Evolutionary conservation across 371 early-diverging fungal species (phyloP), one percentile per base, ranked within the genome.

Genomic region (Blastocladiella emersonii): DNA sequence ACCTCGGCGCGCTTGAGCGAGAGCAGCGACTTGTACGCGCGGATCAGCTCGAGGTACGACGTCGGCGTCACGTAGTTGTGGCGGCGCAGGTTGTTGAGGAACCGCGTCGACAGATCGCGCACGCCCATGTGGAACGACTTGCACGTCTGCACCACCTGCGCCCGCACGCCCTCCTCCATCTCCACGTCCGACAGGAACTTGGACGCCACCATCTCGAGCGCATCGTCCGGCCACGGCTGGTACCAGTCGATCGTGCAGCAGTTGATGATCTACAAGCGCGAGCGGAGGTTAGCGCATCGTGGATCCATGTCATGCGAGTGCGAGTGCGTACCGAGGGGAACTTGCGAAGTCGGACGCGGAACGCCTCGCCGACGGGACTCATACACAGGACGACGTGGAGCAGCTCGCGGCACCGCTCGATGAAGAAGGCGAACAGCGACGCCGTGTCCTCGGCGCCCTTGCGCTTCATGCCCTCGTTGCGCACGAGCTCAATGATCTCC

Each of bases 231-330:
- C 82, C 82, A 82, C 15, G 78, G 78, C 0, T 77, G 74, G 69
- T 80, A 82, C 82, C 81, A 80, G 61, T 82, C 81, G 62, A 82
- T 80, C 2, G 82, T 80, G 65, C 78, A 80, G 68, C 82, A 82
- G 64, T 82, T 82, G 37, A 82, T 78, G 13, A 59, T 59, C 51
- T 51, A 17, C 6, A 17, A 6, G 4, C 15, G 41, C 41, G 17
- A 8, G n/a, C n/a, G n/a, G n/a, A n/a, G n/a, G n/a, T n/a, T n/a
- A n/a, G n/a, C n/a, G n/a, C n/a, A n/a, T n/a, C n/a, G n/a, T n/a
- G n/a, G n/a, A n/a, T n/a, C n/a, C n/a, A n/a, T n/a, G n/a, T n/a
- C n/a, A 4, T 8, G 2, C 8, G 41, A 17, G 6, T 2, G 23
- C 6, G 23, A n/a, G n/a, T 3, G 8, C 51, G 51, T 6, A 80